Evolutionary conservation across 768 basidiomycete species (phyloP), one percentile per base, ranked within the genome.

Genomic region (Gymnopilus junonius): DNA sequence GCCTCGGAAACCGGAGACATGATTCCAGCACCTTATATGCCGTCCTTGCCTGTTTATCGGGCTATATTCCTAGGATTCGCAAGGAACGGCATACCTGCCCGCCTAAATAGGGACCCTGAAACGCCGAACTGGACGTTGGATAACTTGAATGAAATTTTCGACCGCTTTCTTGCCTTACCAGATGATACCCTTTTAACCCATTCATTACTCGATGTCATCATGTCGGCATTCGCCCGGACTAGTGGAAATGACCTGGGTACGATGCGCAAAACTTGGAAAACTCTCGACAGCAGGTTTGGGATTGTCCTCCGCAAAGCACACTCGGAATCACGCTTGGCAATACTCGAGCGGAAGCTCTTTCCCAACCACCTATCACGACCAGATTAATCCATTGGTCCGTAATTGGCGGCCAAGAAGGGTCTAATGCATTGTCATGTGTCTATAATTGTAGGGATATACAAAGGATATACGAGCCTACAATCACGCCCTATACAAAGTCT

Each of bases 61-160:
- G 85, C 85, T 17, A 72, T 95, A 40, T 94, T 95, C 70, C 81
- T 90, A 17, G 93, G 91, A 1, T 95, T 93, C 71, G 77, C 80
- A 7, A 84, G 83, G 11, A 87, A 91, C 66, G 91, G 84, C 39
- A 65, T 75, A 34, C 68, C 73, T 7, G 69, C 74, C 43, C 43
- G 64, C 39, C 48, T 43, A 14, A 37, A 58, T 12, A 46, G 29
- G 10, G 55, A 63, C 54, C 57, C 42, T 20, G 43, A 67, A 34
- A 59, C 69, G 12, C 74, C 70, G n/a, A 65, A 70, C 25, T 95
- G 92, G 92, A 83, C 83, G 11, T 74, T 85, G 59, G 72, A 80
- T 4, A 83, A 85, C 64, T 83, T 95, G 43, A 72, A 82, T 7
- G 69, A 77, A 1, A 68, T 94, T 23, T 91, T 91, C 68, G 73